Conservation (phyloP, 805 yeast species). For the Metschnikowia kunwiensis region DNA sequence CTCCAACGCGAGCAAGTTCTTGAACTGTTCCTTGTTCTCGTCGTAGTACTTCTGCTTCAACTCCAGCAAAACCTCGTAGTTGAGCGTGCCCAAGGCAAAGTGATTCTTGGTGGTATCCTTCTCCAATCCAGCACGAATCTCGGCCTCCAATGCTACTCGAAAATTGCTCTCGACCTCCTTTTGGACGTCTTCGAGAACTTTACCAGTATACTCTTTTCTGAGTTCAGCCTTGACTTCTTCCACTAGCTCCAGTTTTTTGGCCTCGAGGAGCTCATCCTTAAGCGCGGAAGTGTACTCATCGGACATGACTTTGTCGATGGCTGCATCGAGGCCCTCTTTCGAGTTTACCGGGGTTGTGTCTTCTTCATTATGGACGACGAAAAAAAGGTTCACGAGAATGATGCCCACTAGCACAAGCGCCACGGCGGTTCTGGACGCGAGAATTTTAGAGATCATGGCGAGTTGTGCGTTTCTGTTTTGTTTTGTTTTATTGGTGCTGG, state of each 20-base stretch:
- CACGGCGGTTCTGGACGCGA: constrained; percentile 8
- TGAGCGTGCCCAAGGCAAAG: constrained; percentile 2
- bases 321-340: constrained; percentile 7
- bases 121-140: constrained; percentile 2
- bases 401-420: constrained; percentile 7
- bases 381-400: constrained; percentile 7
- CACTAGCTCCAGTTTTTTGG: constrained; percentile 8
- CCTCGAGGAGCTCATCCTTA: constrained; percentile 7
- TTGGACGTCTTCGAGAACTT: not conserved
- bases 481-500: too few species aligned
- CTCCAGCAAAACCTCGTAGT: constrained; percentile 9
- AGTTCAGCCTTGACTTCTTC: constrained; percentile 8
- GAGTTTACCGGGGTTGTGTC: constrained; percentile 1
- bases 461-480: too few species aligned
- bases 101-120: constrained; percentile 5
- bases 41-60: constrained; percentile 8
- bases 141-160: not conserved
- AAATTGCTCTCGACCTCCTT: not conserved
- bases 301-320: constrained; percentile 6
- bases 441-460: constrained; percentile 4
- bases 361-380: constrained; percentile 4
- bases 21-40: constrained; percentile 6
- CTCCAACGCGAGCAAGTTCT: constrained; percentile 5
- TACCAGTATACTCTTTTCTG: constrained; percentile 1
- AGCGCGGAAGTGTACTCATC: constrained; percentile 9